Evolutionary conservation across 306 rosid species (phyloP), one percentile per base, ranked within the genome.

Genomic region (Rubus idaeus): DNA sequence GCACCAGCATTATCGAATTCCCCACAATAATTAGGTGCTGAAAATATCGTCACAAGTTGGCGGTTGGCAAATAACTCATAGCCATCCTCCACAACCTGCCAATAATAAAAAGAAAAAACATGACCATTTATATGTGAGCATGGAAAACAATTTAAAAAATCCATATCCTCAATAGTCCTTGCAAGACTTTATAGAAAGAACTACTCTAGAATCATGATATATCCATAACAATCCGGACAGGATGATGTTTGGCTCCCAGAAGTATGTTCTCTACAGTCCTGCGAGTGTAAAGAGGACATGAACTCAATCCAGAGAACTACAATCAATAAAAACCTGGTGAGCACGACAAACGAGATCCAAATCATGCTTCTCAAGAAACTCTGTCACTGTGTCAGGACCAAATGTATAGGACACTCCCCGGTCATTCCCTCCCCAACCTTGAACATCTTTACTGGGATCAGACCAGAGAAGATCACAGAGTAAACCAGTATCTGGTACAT

Each of bases 391-490:
- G 78, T 94, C 96, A 58, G 96, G 87, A 68, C 97, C 98, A 85
- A 94, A 94, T 50, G 97, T 94, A 85, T 71, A 94, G 30, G 98
- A 94, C 84, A 94, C 97, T 77, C 98, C 98, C 75, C 98, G 80
- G 80, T 94, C 98, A 70, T 91, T 94, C 93, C 86, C 82, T 68
- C 92, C 98, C 98, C 98, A 94, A 26, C 85, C 98, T 79, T 86
- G 87, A 76, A 89, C 85, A 64, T 94, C 97, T 85, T 87, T 90
- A 83, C 90, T 86, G 0, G 98, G 98, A 82, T 94, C 98, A 51
- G 97, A 91, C 98, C 98, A 94, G 64, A 94, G 90, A 74, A 94
- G 93, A 89, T 94, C 98, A 82, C 98, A 94, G 75, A 92, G 94
- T 85, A 94, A 92, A 65, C 98, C 97, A 4, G 95, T 65, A 68